Evolutionary conservation across 2,329 filamentous ascomycete species (phyloP).

Genomic region (Coleophoma cylindrospora): DNA sequence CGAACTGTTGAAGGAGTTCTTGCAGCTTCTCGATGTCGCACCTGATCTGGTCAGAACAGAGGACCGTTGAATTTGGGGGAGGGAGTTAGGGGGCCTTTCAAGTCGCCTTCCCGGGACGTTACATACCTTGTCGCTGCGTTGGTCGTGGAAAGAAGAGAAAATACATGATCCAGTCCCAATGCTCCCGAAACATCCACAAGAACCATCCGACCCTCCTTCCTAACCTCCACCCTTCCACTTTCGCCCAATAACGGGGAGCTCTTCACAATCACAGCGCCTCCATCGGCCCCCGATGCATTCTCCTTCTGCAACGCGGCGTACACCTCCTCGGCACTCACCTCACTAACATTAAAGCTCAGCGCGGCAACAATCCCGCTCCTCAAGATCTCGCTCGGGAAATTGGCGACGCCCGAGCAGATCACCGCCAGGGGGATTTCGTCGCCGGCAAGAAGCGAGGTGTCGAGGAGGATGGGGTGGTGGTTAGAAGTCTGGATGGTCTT

Average conservation of each 20-base stretch:
- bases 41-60: neutral
- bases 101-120: neutral
- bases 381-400: constrained; percentile 18
- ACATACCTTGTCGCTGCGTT: constrained; percentile 14
- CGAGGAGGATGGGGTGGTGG: neutral
- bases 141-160: constrained; percentile 9
- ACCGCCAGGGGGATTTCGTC: constrained; percentile 6
- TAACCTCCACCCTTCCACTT: neutral
- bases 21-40: constrained; percentile 3
- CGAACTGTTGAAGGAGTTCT: constrained; percentile 13
- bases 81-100: neutral
- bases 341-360: constrained; percentile 1
- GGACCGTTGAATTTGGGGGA: neutral
- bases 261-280: constrained; percentile 14
- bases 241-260: constrained; percentile 1
- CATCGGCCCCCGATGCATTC: constrained; percentile 7
- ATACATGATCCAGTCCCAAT: constrained; percentile 15
- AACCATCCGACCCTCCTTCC: neutral
- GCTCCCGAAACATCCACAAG: constrained; percentile 11
- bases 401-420: constrained; percentile 9
- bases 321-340: constrained; percentile 5
- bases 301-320: constrained; percentile 7
- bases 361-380: constrained; percentile 13
- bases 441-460: too few species aligned
- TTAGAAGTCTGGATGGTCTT: constrained; percentile 7